A percentile compares a stretch with the other conserved stretches of the same genome.
These are phyloP conservation scores for Pseudogymnoascus destructans DNA, from an alignment of 2,329 filamentous ascomycete species.

Conservation along the genomic window DNA sequence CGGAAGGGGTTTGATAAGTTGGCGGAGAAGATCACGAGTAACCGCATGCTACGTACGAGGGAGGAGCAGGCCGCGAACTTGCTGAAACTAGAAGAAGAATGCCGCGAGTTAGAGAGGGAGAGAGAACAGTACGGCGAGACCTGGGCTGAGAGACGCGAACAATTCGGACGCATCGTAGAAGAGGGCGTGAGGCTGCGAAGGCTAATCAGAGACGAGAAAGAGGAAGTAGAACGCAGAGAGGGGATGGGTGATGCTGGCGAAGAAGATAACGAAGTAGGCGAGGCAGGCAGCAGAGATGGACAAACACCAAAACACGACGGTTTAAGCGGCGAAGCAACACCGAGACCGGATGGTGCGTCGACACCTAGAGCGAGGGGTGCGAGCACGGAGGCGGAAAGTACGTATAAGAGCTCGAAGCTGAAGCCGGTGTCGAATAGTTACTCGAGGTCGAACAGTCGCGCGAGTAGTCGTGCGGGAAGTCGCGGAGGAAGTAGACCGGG, in stretches of 20 bases:
- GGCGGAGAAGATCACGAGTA: constrained; percentile 74
- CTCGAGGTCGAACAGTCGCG: neutral
- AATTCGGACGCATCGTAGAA: constrained; percentile 79
- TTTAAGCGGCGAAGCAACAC: constrained; percentile 35
- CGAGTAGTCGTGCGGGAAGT: constrained; percentile 18
- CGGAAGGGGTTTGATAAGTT: constrained; percentile 80
- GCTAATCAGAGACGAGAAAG: constrained; percentile 87
- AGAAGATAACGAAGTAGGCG: constrained; percentile 44
- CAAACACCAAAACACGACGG: constrained; percentile 39
- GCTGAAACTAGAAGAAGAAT: constrained; percentile 75
- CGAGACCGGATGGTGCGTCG: constrained; percentile 31
- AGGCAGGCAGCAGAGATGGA: constrained; percentile 36
- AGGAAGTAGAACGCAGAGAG: constrained; percentile 79
- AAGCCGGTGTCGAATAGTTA: constrained; percentile 25
- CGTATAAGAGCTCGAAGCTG: constrained; percentile 22
- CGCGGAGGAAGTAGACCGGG: constrained; percentile 29
- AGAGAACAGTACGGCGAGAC: constrained; percentile 68
- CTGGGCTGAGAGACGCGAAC: constrained; percentile 72
- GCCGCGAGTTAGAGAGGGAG: constrained; percentile 73
- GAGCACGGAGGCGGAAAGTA: constrained; percentile 29
- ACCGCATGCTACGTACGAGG: constrained; percentile 65
- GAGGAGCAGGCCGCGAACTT: constrained; percentile 70
- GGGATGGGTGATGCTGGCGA: constrained; percentile 55
- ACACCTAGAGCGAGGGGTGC: constrained; percentile 19
- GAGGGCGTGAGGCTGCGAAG: constrained; percentile 78